Base-by-base conservation (phyloP, 768 basidiomycete species). In the Mycena pura region DNA sequence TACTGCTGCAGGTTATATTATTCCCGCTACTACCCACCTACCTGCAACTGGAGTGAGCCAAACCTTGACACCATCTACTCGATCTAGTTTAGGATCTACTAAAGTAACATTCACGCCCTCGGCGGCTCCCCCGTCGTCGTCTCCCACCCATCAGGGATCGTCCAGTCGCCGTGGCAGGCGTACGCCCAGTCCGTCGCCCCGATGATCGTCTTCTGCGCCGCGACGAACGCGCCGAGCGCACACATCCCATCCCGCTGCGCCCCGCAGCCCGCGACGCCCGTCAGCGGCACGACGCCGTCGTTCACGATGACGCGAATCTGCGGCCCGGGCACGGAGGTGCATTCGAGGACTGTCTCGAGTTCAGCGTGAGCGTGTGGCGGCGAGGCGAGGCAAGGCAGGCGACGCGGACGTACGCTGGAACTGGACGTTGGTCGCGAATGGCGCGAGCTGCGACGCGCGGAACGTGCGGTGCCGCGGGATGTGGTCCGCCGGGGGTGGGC, bases 281-380 rank as follows among this genome's bases (percentile, higher is more conserved):
- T 90, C 17, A 96, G 81, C 3, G 95, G 93, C 0, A 86, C 86
- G 2, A 92, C 89, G 0, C 87, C 95, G 67, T 96, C 95, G 75
- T 96, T 96, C 72, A 96, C 82, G 58, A 95, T 86, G 66, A 94
- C 79, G 3, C 94, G 86, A 61, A 96, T 90, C 62, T 93, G 86
- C 11, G 75, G 81, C n/a, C n/a, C n/a, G n/a, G 80, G 75, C 22
- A 73, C 38, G n/a, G 78, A 77, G 14, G 76, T 70, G 64, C 90
- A 69, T 93, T 91, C 48, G 21, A 95, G 71, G 68, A 95, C 95
- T 22, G 93, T 90, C 0, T 87, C 89, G 74, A 97, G 96, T 0
- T n/a, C n/a, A 95, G 94, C 15, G 43, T 28, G 34, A 55, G 34
- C 17, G 44, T 45, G 43, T 17, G 32, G 6, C n/a, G n/a, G n/a